phyloP scores from a whole-genome alignment of 2,329 filamentous ascomycete genomes.

The Colletotrichum zoysiae region DNA sequence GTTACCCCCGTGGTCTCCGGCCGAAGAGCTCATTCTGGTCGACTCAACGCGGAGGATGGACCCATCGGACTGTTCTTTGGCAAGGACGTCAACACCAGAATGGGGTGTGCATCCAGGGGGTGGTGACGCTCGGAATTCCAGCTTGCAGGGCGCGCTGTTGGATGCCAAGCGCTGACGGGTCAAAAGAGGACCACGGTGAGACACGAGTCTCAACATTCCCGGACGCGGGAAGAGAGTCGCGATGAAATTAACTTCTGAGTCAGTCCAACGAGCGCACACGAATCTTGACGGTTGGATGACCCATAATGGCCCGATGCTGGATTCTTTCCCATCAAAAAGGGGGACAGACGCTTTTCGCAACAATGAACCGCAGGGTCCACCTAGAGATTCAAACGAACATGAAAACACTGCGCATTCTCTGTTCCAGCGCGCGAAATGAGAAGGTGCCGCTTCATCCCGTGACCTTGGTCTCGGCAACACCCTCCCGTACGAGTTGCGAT shows the following conservation, averaged over 20 bases:
- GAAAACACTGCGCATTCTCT: neutral
- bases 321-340: conserved; percentile 11
- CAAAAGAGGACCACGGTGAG: conserved; percentile 14
- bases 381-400: conserved; percentile 6
- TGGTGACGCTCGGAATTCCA: conserved; percentile 18
- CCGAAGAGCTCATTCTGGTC: neutral
- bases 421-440: conserved; percentile 12
- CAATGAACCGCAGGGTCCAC: neutral
- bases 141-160: conserved; percentile 1
- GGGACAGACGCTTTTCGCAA: conserved; percentile 12
- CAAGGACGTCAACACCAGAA: conserved; percentile 2
- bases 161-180: neutral
- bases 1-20: neutral
- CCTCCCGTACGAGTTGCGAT: neutral
- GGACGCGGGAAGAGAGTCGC: conserved; percentile 20
- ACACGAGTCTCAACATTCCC: conserved; percentile 37
- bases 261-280: neutral
- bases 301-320: conserved; percentile 18
- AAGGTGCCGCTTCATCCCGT: conserved; percentile 1
- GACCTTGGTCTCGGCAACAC: neutral
- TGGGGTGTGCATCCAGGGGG: conserved; percentile 11
- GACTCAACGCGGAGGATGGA: neutral
- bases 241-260: conserved; percentile 35
- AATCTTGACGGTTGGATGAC: neutral
- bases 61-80: neutral